A percentile compares a stretch with the other conserved stretches of the same genome.
Conservation (phyloP, 306 rosid species). For the Corylus avellana region DNA sequence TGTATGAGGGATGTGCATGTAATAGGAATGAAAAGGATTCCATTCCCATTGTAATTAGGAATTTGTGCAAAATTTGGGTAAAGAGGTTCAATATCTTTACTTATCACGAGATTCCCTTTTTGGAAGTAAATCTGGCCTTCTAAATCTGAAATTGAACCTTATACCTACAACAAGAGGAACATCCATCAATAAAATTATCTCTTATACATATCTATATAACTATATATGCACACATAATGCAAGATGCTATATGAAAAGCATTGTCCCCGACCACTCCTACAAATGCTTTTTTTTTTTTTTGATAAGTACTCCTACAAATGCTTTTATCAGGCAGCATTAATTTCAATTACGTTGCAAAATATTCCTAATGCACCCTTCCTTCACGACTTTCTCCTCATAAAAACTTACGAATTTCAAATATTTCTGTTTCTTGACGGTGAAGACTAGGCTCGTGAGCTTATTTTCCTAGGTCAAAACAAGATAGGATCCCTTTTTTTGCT, state of each 20-base stretch:
- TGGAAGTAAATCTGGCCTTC: constrained; percentile 82
- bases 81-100: constrained; percentile 41
- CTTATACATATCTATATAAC: background rate
- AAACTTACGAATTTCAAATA: no score
- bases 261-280: background rate
- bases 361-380: background rate
- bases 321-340: background rate
- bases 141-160: constrained; percentile 67
- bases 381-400: background rate
- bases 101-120: constrained; percentile 70
- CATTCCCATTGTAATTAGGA: background rate
- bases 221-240: background rate
- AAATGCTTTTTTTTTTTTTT: background rate
- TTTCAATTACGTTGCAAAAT: background rate
- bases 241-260: background rate
- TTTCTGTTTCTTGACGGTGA: no score
- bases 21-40: background rate
- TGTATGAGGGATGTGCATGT: background rate
- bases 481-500: no score
- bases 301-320: no score
- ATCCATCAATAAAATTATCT: background rate
- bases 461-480: no score
- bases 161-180: constrained; percentile 53
- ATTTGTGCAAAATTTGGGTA: constrained; percentile 22
- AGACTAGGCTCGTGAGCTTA: no score